Evolutionary conservation across 2,329 filamentous ascomycete species (phyloP).

Genomic region (Pestalotiopsis sp.): DNA sequence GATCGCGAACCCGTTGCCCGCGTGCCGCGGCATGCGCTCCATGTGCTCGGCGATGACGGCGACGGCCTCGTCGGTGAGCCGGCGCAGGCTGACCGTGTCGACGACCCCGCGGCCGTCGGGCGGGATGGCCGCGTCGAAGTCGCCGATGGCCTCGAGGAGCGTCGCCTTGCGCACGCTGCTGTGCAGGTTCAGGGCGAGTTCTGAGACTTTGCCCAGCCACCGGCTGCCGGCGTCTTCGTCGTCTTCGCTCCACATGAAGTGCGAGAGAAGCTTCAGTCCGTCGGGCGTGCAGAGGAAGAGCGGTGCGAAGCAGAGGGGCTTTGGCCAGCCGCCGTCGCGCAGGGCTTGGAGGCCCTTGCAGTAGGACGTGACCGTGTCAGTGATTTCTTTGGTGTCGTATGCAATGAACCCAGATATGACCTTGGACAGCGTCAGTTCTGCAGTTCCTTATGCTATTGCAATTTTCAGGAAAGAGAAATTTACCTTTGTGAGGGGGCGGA

Average conservation of each 20-base stretch:
- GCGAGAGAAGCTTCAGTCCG: neutral
- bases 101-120: neutral
- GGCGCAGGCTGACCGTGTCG: neutral
- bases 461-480: neutral
- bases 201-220: neutral
- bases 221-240: neutral
- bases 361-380: neutral
- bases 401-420: neutral
- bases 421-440: neutral
- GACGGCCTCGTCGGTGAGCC: neutral
- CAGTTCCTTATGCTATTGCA: neutral
- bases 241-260: neutral
- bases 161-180: neutral
- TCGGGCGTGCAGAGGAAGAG: neutral
- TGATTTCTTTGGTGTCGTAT: neutral
- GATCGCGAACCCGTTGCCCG: neutral
- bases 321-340: neutral
- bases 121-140: neutral
- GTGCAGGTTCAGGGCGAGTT: neutral
- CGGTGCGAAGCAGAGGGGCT: neutral
- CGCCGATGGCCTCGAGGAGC: neutral
- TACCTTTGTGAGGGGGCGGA: constrained; percentile 36
- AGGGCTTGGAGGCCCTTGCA: neutral
- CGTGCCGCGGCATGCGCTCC: neutral
- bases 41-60: neutral